Base-by-base conservation (phyloP, 768 basidiomycete species). In the Favolaschia claudopus region DNA sequence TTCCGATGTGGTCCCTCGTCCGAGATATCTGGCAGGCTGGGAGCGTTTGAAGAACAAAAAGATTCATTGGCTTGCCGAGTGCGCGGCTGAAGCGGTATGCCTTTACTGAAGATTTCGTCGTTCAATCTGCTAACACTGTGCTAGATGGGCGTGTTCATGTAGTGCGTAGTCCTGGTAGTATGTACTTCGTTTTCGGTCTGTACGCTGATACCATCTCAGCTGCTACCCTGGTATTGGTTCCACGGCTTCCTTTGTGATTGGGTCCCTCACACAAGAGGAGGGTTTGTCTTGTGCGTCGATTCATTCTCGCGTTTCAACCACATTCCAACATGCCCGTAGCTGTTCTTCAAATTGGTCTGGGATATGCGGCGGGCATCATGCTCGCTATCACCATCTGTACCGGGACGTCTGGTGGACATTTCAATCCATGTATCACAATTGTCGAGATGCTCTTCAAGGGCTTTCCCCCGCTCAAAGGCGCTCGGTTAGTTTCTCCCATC, bases 281-380 rank as follows among this genome's bases (percentile, higher is more conserved):
- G 70, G 73, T 1, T 58, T 73, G 10, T 77, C 79, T 24, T 74
- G 77, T 78, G 53, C 64, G 77, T 68, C 28, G 19, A 22, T 28
- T 13, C 5, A 33, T 49, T 63, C 20, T 69, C 36, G 24, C 19
- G 2, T 22, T 28, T 29, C 14, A 25, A 33, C 44, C 19, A 42
- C n/a, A 38, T 29, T 24, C 25, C 54, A 31, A 29, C 20, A 27
- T 46, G 22, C 32, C 42, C 15, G 28, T 24, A 78, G 77, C 73
- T 5, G 39, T 81, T 7, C 62, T 73, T 7, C 77, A 76, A 6
- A 53, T 82, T 1, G 81, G 77, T 7, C 37, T 77, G 13, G 73
- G 70, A 14, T 82, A 82, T 65, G 67, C 74, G 10, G 62, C 79
- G 25, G 80, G 81, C 15, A 76, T 80, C 57, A 62, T 76, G 10